Conservation (phyloP, 1,284 basidiomycete species). For the Ustilago esculenta region DNA sequence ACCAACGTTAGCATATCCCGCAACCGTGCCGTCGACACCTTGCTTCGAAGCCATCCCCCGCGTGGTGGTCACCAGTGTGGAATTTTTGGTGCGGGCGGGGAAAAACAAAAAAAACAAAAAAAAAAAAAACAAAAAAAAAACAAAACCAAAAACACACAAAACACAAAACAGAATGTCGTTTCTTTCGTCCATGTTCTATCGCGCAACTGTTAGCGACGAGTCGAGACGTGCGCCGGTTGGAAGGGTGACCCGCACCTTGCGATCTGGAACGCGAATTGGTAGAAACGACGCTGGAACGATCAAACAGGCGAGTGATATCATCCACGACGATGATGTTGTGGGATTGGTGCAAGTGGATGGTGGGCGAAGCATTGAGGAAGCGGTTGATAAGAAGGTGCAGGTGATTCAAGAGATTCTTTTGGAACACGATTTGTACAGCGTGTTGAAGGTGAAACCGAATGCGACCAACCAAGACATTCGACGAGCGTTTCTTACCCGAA, state of each 20-base stretch:
- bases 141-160: background rate
- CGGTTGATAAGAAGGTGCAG: too few species aligned
- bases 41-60: too few species aligned
- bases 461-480: constrained; percentile 75
- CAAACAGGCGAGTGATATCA: background rate
- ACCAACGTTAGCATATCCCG: too few species aligned
- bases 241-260: constrained; percentile 27
- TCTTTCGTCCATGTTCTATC: constrained; percentile 42
- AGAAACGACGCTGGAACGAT: background rate
- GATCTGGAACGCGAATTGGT: constrained; percentile 3
- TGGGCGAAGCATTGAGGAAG: too few species aligned
- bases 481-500: constrained; percentile 79
- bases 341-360: too few species aligned
- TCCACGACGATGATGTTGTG: too few species aligned
- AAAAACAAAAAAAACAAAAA: too few species aligned
- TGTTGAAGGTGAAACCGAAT: constrained; percentile 75
- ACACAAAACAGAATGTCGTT: constrained; percentile 31
- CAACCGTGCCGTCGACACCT: too few species aligned
- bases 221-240: constrained; percentile 39
- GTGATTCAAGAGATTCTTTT: constrained; percentile 51
- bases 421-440: constrained; percentile 74
- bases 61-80: too few species aligned
- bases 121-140: too few species aligned
- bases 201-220: constrained; percentile 42
- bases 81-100: too few species aligned